phyloP scores from a whole-genome alignment of 2,329 filamentous ascomycete genomes.

The Colletotrichum sp. region DNA sequence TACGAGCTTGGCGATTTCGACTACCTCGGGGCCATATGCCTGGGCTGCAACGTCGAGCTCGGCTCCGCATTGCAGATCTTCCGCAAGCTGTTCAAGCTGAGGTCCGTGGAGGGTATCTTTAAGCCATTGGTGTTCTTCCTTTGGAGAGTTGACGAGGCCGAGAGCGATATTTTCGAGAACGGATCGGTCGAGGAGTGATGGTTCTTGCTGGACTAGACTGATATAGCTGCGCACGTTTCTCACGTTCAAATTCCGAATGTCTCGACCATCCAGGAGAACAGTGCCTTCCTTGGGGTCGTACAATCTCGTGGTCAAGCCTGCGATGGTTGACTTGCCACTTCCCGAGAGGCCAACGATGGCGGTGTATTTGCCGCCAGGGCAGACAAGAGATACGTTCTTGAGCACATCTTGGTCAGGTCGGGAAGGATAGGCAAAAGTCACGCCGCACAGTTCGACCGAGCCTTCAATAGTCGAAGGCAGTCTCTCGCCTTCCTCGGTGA shows the following conservation, averaged over 20 bases:
- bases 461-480: slow-evolving; percentile 50
- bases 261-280: slow-evolving; percentile 51
- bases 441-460: slow-evolving; percentile 48
- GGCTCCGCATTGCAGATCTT: slow-evolving; percentile 54
- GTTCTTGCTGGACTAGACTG: slow-evolving; percentile 51
- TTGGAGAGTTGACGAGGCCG: slow-evolving; percentile 49
- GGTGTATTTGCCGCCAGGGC: slow-evolving; percentile 54
- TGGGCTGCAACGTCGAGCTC: slow-evolving; percentile 49
- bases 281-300: slow-evolving; percentile 59
- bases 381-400: slow-evolving; percentile 48
- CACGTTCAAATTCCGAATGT: slow-evolving; percentile 54
- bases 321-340: slow-evolving; percentile 62
- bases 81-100: slow-evolving; percentile 53
- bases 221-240: slow-evolving; percentile 44
- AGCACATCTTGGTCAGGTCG: slow-evolving; percentile 46
- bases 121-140: slow-evolving; percentile 43
- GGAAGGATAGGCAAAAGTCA: slow-evolving; percentile 50
- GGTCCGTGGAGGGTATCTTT: slow-evolving; percentile 52
- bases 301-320: slow-evolving; percentile 59
- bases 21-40: slow-evolving; percentile 44
- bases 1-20: slow-evolving; percentile 57
- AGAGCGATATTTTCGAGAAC: slow-evolving; percentile 57
- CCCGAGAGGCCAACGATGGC: slow-evolving; percentile 65
- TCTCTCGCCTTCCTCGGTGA: slow-evolving; percentile 41
- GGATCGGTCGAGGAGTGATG: slow-evolving; percentile 48